Conservation (phyloP, 73 alveolate species). For the Paramecium biaurelia region DNA sequence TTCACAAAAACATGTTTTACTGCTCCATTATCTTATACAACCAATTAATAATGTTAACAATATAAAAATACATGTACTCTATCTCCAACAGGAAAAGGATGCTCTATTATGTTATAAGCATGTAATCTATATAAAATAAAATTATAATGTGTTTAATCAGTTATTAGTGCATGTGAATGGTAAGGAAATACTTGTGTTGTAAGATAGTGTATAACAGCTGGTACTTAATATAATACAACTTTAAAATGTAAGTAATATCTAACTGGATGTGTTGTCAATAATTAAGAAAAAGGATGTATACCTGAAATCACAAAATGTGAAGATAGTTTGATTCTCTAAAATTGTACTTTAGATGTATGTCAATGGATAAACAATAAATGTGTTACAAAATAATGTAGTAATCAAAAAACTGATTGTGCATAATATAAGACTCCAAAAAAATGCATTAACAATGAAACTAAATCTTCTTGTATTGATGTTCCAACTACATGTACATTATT, state of each 20-base stretch:
- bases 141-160: background rate
- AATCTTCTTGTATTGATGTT: background rate
- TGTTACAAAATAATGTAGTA: background rate
- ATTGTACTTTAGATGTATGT: background rate
- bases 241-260: background rate
- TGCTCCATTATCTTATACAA: constrained; percentile 16
- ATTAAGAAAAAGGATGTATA: background rate
- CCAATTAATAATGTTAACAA: background rate
- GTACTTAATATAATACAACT: background rate
- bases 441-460: background rate
- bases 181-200: background rate
- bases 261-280: background rate
- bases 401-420: background rate
- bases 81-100: background rate
- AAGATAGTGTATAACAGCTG: background rate
- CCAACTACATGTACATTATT: background rate
- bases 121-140: background rate
- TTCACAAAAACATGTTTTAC: background rate
- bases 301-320: background rate
- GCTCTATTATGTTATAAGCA: background rate
- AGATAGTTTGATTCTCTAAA: background rate
- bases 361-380: background rate
- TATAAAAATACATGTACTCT: background rate
- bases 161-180: background rate
- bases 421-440: background rate